phyloP scores from a whole-genome alignment of 495 filamentous ascomycete genomes.

The Bombardia bombarda region DNA sequence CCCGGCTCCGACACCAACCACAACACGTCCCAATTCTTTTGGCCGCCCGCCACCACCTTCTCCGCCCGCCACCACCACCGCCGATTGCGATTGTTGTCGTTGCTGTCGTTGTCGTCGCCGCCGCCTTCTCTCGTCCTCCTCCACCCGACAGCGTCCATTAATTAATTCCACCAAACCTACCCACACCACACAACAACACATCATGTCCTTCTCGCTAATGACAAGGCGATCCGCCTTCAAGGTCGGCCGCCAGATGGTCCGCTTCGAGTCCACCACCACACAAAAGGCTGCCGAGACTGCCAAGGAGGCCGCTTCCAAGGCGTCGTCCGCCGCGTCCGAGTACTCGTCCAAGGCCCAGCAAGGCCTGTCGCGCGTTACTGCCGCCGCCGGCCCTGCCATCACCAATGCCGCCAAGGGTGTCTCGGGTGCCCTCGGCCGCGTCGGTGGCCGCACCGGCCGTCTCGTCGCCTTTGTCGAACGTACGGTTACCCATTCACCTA shows the following conservation, averaged over 20 bases:
- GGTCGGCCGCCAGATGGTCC: constrained; percentile 36
- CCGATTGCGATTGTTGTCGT: too few species aligned
- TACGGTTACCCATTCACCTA: constrained; percentile 42
- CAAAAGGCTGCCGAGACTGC: constrained; percentile 55
- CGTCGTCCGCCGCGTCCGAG: constrained; percentile 55
- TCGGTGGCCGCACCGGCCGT: constrained; percentile 79
- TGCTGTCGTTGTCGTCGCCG: background rate
- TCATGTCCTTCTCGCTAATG: constrained; percentile 25
- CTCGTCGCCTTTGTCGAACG: constrained; percentile 77
- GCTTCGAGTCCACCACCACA: constrained; percentile 40
- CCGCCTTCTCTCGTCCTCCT: background rate
- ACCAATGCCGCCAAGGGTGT: constrained; percentile 58
- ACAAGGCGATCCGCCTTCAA: constrained; percentile 27
- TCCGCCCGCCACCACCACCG: too few species aligned
- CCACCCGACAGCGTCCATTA: background rate
- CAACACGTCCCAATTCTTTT: constrained; percentile 6
- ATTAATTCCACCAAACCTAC: background rate
- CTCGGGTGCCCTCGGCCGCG: constrained; percentile 56
- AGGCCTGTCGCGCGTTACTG: constrained; percentile 75
- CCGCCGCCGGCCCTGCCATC: constrained; percentile 71
- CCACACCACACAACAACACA: background rate
- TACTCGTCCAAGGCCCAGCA: constrained; percentile 70
- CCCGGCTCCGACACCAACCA: constrained; percentile 9
- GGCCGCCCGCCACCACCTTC: constrained; percentile 1
- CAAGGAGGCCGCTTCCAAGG: constrained; percentile 51